Percentiles rank a stretch among this genome's conserved stretches.
These are phyloP conservation scores for Botrytis aclada DNA, from an alignment of 2,329 filamentous ascomycete genomes.

Conservation along the genomic window DNA sequence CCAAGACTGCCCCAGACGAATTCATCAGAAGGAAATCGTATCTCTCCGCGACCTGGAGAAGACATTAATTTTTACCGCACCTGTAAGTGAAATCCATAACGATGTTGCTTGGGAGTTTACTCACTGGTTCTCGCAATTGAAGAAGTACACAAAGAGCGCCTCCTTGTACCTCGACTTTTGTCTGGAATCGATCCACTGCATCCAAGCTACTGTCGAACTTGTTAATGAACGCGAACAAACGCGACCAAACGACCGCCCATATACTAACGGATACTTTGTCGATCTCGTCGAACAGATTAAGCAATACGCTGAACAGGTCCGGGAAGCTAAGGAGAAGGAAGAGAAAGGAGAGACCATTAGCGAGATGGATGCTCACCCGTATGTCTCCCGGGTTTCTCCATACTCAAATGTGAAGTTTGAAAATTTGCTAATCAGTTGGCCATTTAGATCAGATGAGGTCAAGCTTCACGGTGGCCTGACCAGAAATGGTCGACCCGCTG, in stretches of 20 bases:
- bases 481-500: conserved; percentile 76
- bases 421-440: conserved; percentile 30
- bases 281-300: conserved; percentile 93
- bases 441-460: conserved; percentile 64
- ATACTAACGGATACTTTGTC: conserved; percentile 95
- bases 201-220: conserved; percentile 84
- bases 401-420: neutral
- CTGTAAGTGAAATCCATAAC: conserved; percentile 71
- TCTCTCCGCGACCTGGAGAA: conserved; percentile 94
- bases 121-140: conserved; percentile 62
- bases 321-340: conserved; percentile 67
- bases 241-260: conserved; percentile 80
- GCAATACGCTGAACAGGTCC: conserved; percentile 82
- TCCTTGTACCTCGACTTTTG: conserved; percentile 80
- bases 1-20: conserved; percentile 72
- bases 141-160: conserved; percentile 75
- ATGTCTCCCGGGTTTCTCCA: conserved; percentile 39
- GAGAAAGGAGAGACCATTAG: conserved; percentile 52
- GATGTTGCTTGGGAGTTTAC: conserved; percentile 62
- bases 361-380: conserved; percentile 58
- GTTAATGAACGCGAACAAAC: conserved; percentile 84
- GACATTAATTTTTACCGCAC: conserved; percentile 84
- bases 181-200: conserved; percentile 83
- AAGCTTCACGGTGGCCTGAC: conserved; percentile 77
- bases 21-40: conserved; percentile 79